A percentile compares a stretch with the other conserved stretches of the same genome.
These are phyloP conservation scores for Plantago major DNA, from an alignment of 257 asterid genomes.

Conservation along the genomic window DNA sequence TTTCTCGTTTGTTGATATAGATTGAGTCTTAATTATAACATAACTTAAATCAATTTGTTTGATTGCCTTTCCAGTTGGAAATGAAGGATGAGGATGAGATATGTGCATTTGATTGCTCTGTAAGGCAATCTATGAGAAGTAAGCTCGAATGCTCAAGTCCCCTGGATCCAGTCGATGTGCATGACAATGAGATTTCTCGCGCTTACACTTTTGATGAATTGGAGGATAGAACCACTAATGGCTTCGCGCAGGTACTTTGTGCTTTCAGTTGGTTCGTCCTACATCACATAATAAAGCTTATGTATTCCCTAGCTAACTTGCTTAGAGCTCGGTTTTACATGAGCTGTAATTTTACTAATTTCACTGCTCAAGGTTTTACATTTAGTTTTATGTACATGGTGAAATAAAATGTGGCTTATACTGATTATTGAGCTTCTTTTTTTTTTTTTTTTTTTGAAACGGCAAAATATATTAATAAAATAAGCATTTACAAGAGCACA, in stretches of 20 bases:
- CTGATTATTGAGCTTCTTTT: no score
- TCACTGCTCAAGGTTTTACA: no score
- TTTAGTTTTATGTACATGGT: no score
- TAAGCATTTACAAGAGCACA: no score
- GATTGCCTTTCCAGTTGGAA: neutral
- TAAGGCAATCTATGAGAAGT: neutral
- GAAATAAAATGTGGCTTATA: no score
- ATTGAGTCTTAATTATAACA: neutral
- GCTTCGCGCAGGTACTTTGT: neutral
- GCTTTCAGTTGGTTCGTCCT: neutral
- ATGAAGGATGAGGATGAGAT: neutral
- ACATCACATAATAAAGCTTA: no score
- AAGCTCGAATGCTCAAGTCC: neutral
- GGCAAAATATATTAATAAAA: no score
- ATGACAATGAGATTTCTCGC: neutral
- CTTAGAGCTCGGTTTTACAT: no score
- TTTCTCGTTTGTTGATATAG: no score
- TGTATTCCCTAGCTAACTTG: no score
- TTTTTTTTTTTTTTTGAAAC: no score
- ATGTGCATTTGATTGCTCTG: neutral
- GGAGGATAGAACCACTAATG: neutral
- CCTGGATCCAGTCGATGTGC: neutral
- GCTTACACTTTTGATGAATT: neutral
- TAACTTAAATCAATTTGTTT: neutral
- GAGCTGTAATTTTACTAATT: no score